Base-by-base conservation (phyloP, 2,329 filamentous ascomycete genomes). In the Diplodia mutila region DNA sequence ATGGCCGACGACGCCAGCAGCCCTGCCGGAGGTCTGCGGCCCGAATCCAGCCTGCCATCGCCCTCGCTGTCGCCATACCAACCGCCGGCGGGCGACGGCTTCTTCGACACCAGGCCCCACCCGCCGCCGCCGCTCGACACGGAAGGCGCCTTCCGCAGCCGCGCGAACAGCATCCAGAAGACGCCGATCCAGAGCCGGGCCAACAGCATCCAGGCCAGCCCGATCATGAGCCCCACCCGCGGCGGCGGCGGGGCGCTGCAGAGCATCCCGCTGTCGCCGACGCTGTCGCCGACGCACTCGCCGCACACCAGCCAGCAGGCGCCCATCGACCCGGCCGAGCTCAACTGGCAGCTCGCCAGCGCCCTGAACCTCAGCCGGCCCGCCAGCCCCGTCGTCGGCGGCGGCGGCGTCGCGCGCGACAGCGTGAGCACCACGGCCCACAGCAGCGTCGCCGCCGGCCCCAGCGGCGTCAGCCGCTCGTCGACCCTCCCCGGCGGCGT, bases 1-100 rank as follows among this genome's bases (percentile, higher is more conserved):
- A 90, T 97, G 29, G 91, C 97, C 25, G 93, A 97, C 71, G 91
- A 94, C 67, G 90, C 92, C 78, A 32, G 29, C 29, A 67, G 72
- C 80, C 67, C 59, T 4, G 59, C 42, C 14, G 59, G 42, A n/a
- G 42, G 75, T 78, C 53, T 70, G 76, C 57, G 42, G 3, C 42
- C 59, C 11, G 59, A 27, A 11, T 48, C 59, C 4, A 51, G 23
- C 42, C 16, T 63, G 72, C 75, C 23, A 73, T 76, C 16, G 73
- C 75, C 39, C 72, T 76, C 67, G 72, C 74, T 27, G 68, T 74
- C 16, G 65, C 73, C 12, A 54, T 69, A 59, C 69, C 67, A 49
- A 12, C 48, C 34, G 9, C 23, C 61, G 25, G 42, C 52, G 27
- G 63, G 25, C 32, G 48, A 32, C 46, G 29, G 42, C 42, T 53